phyloP scores from a whole-genome alignment of 2,329 filamentous ascomycete species.

The Lasiodiplodia citricola region DNA sequence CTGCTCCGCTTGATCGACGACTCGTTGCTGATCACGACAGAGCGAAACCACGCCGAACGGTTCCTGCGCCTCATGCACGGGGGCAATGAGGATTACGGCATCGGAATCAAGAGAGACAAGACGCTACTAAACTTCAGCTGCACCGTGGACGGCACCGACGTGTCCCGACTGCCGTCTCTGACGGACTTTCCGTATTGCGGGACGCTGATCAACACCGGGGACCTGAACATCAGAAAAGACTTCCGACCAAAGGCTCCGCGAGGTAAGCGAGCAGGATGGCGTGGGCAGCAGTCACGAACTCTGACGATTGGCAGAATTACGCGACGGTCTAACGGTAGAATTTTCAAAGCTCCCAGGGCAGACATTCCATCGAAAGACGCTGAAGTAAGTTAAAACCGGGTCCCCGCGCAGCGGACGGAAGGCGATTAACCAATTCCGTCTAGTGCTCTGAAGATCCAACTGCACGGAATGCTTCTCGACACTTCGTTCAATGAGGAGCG shows the following conservation, averaged over 20 bases:
- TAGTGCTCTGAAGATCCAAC: constrained; percentile 78
- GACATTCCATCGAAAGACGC: constrained; percentile 78
- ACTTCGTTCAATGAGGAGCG: constrained; percentile 73
- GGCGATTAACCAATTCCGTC: constrained; percentile 31
- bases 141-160: constrained; percentile 47
- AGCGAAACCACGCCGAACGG: constrained; percentile 66
- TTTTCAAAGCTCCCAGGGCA: constrained; percentile 73
- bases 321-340: constrained; percentile 80
- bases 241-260: constrained; percentile 57
- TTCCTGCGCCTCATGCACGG: constrained; percentile 83
- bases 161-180: constrained; percentile 30
- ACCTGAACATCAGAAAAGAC: constrained; percentile 76
- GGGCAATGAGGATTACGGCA: constrained; percentile 80
- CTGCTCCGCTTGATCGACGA: constrained; percentile 89
- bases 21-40: constrained; percentile 84
- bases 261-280: constrained; percentile 49
- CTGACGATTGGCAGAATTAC: constrained; percentile 53
- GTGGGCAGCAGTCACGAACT: background rate
- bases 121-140: constrained; percentile 84
- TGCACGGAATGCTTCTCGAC: constrained; percentile 83
- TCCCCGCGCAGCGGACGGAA: constrained; percentile 1
- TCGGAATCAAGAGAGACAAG: constrained; percentile 77
- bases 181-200: constrained; percentile 90
- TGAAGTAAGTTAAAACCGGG: constrained; percentile 57
- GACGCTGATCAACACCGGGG: constrained; percentile 73